Percentiles rank a stretch among this genome's conserved stretches.
Conservation (phyloP, 257 asterid genomes). For the Schizonepeta tenuifolia region DNA sequence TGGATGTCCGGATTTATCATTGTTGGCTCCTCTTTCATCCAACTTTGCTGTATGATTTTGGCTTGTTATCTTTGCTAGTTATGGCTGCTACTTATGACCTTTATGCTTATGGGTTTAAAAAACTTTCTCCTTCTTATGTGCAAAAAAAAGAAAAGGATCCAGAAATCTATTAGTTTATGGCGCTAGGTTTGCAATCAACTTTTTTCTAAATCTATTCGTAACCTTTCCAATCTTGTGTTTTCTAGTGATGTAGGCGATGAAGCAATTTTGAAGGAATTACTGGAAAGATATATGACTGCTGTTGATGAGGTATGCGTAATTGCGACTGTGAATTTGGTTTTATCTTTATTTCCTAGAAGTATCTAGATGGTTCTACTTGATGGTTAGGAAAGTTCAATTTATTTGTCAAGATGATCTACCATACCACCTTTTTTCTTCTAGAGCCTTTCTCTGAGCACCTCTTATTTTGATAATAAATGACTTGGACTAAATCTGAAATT, state of each 20-base stretch:
- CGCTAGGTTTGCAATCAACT: constrained; percentile 11
- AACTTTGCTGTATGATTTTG: constrained; percentile 14
- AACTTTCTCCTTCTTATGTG: constrained; percentile 25
- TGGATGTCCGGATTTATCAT: constrained; percentile 23
- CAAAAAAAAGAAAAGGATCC: neutral
- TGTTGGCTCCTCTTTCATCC: constrained; percentile 11
- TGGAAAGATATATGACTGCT: constrained; percentile 67
- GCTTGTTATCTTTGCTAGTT: constrained; percentile 7
- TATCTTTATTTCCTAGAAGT: constrained; percentile 18
- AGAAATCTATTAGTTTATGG: constrained; percentile 12
- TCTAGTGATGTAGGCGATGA: constrained; percentile 89
- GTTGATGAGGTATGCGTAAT: constrained; percentile 65
- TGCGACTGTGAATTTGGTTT: constrained; percentile 17
- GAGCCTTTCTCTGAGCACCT: constrained; percentile 7
- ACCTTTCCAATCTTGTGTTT: constrained; percentile 36
- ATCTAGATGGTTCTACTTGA: constrained; percentile 26
- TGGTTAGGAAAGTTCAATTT: neutral
- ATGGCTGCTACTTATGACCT: constrained; percentile 16
- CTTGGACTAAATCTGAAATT: constrained; percentile 2
- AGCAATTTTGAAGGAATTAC: constrained; percentile 77
- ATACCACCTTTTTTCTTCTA: neutral
- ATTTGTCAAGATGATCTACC: constrained; percentile 18
- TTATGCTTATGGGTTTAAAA: neutral
- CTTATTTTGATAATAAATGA: neutral
- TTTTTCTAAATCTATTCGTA: constrained; percentile 20